Evolutionary conservation across 1,284 basidiomycete genomes (phyloP).

Genomic region (Microbotryum silenes-acaulis): DNA sequence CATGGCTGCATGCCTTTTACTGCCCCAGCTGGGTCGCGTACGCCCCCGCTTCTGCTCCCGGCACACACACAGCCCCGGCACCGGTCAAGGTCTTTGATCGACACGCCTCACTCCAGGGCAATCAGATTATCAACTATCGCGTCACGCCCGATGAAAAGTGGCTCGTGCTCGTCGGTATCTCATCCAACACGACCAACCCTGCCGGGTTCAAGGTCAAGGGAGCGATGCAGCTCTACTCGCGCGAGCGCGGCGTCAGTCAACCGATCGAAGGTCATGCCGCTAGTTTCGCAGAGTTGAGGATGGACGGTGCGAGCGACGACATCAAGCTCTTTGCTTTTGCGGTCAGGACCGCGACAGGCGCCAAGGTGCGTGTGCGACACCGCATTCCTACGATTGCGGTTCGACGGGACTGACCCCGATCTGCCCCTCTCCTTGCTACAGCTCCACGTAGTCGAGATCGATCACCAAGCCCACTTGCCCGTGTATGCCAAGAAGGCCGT

Average conservation of each 20-base stretch:
- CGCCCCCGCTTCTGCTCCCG: constrained; percentile 21
- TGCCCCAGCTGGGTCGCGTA: constrained; percentile 20
- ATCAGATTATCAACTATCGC: constrained; percentile 99
- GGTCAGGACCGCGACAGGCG: constrained; percentile 87
- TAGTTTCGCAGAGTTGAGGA: constrained; percentile 84
- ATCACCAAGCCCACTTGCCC: constrained; percentile 91
- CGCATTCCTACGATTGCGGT: neutral
- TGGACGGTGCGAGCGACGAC: constrained; percentile 70
- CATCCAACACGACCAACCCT: constrained; percentile 83
- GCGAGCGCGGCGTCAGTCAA: constrained; percentile 87
- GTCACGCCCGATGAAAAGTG: constrained; percentile 89
- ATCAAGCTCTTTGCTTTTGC: constrained; percentile 96
- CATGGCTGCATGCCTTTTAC: constrained; percentile 34
- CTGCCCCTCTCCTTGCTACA: constrained; percentile 40
- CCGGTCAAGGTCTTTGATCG: constrained; percentile 92
- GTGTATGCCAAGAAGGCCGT: constrained; percentile 92
- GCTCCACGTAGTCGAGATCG: constrained; percentile 98
- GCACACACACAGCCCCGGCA: constrained; percentile 51
- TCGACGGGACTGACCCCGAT: constrained; percentile 5
- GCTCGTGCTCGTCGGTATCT: constrained; percentile 93
- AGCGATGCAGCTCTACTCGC: constrained; percentile 88
- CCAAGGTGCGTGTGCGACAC: constrained; percentile 61
- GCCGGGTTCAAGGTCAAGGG: constrained; percentile 97
- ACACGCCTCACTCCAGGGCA: constrained; percentile 83
- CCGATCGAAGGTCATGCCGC: constrained; percentile 99